phyloP scores from a whole-genome alignment of 2,329 filamentous ascomycete species.

The Alternaria postmessia region DNA sequence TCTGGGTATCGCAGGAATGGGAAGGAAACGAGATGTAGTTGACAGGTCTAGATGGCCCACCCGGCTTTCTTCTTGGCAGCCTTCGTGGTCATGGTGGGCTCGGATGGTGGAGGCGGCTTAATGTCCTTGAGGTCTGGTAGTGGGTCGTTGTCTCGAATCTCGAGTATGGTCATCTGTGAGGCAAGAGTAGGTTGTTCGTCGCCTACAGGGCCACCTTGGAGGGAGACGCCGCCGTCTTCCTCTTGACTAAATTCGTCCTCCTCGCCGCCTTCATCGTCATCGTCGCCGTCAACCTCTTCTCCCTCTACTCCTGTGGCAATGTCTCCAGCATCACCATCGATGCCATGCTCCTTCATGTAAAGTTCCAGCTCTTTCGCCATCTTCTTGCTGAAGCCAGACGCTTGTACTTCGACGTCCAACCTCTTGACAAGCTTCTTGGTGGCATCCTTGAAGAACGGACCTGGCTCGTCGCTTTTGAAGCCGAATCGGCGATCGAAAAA shows the following conservation, averaged over 20 bases:
- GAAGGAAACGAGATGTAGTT: background rate
- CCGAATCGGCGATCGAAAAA: conserved; percentile 92
- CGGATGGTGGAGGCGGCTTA: conserved; percentile 29
- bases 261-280: background rate
- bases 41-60: conserved; percentile 37
- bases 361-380: conserved; percentile 93
- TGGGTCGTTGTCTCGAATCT: conserved; percentile 47
- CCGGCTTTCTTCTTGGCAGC: conserved; percentile 49
- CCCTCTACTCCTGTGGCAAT: conserved; percentile 35
- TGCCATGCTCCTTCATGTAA: conserved; percentile 79
- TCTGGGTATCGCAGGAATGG: conserved; percentile 13
- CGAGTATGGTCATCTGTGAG: conserved; percentile 48
- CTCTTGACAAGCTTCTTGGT: conserved; percentile 75
- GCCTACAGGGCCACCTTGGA: conserved; percentile 11
- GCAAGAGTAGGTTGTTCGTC: conserved; percentile 26
- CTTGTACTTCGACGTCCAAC: conserved; percentile 87
- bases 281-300: conserved; percentile 26
- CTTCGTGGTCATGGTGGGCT: conserved; percentile 43
- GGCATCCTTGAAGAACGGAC: conserved; percentile 85
- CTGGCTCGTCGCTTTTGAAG: conserved; percentile 81
- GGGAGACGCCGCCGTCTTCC: conserved; percentile 1
- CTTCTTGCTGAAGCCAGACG: conserved; percentile 94
- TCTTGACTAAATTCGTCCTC: conserved; percentile 18
- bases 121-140: conserved; percentile 43
- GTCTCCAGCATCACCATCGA: conserved; percentile 61